Conservation (phyloP, 129 eudicot genomes). For the Arctium minus region DNA sequence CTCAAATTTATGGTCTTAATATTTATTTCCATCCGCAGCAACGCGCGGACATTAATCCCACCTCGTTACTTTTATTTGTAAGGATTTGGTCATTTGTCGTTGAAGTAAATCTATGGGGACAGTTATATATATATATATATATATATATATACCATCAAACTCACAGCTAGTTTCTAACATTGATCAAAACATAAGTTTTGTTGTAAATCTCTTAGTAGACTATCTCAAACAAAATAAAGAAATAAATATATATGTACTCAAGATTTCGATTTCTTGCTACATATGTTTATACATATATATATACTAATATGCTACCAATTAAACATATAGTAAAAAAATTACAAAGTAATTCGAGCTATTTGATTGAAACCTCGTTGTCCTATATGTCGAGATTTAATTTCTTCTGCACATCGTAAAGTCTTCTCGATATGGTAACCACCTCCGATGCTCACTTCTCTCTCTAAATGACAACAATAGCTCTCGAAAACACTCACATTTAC, state of each 20-base stretch:
- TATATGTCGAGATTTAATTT: conserved; percentile 60
- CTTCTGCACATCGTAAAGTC: conserved; percentile 83
- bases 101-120: no score
- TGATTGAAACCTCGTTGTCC: conserved; percentile 37
- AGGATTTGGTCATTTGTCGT: no score
- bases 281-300: background rate
- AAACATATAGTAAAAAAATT: background rate
- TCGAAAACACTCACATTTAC: conserved; percentile 95
- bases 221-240: conserved; percentile 4
- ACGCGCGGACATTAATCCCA: no score
- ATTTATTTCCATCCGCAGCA: no score
- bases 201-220: conserved; percentile 8
- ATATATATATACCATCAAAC: no score
- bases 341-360: conserved; percentile 51
- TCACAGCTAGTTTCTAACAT: no score
- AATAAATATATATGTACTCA: background rate
- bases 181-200: conserved; percentile 1
- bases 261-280: conserved; percentile 15
- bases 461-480: conserved; percentile 92
- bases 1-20: no score
- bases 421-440: conserved; percentile 92
- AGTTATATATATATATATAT: no score
- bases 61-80: no score
- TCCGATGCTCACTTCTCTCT: conserved; percentile 97
- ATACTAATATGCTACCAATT: conserved; percentile 8